These are phyloP conservation scores for Omphalea diandra DNA, from an alignment of 441 rosid genomes.

Conservation along the genomic window DNA sequence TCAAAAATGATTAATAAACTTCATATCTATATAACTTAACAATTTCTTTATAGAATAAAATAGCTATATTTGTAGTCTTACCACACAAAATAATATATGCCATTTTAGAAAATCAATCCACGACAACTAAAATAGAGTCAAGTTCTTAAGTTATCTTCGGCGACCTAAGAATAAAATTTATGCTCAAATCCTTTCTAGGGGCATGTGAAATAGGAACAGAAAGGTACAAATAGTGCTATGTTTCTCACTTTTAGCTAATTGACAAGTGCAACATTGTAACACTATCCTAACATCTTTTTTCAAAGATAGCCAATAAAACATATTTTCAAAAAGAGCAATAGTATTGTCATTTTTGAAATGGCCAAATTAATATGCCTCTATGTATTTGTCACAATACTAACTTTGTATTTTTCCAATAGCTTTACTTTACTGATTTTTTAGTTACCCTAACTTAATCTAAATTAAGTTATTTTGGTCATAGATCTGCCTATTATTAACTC, in stretches of 20 bases:
- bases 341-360: conserved; percentile 15
- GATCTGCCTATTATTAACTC: no score
- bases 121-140: no score
- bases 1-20: no score
- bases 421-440: no score
- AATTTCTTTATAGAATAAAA: no score
- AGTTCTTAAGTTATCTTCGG: no score
- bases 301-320: conserved; percentile 4
- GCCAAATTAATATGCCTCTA: background rate
- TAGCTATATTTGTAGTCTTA: background rate
- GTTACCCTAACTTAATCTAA: no score
- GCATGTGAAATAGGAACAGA: background rate
- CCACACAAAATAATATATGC: background rate
- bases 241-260: background rate
- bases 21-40: no score
- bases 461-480: no score
- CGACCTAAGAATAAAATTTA: background rate
- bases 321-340: background rate
- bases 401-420: no score
- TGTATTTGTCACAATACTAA: no score
- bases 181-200: background rate
- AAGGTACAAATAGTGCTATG: background rate
- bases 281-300: background rate
- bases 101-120: background rate
- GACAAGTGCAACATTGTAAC: background rate